Conservation (phyloP, 805 yeast species). For the Monosporozyma unispora region DNA sequence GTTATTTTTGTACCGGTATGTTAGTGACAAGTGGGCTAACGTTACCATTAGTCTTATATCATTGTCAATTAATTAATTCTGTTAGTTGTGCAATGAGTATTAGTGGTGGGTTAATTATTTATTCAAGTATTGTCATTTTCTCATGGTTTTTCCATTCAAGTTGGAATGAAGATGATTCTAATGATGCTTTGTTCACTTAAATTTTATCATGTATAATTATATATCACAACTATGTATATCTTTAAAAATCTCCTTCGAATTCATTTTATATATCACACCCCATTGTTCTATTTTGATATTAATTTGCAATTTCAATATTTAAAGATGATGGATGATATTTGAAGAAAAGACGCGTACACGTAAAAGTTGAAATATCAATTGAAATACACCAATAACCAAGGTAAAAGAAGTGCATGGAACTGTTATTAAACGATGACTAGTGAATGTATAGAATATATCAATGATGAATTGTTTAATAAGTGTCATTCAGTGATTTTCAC, state of each 20-base stretch:
- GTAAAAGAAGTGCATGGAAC: too few relatives aligned
- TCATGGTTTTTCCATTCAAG: conserved; percentile 54
- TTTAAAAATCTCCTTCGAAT: neutral
- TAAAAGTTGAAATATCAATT: neutral
- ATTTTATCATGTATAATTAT: neutral
- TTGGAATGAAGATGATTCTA: conserved; percentile 34
- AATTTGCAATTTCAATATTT: neutral
- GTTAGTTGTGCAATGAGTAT: conserved; percentile 71
- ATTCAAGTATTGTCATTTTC: conserved; percentile 74
- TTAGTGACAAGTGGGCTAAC: conserved; percentile 67
- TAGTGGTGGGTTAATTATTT: conserved; percentile 76
- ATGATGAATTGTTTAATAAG: conserved; percentile 20
- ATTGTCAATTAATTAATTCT: conserved; percentile 59
- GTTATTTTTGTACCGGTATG: conserved; percentile 70
- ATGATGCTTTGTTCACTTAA: conserved; percentile 32
- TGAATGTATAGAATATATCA: conserved; percentile 10
- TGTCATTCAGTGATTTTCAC: conserved; percentile 23
- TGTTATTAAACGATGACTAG: neutral
- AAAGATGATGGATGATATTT: neutral
- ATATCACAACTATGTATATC: neutral
- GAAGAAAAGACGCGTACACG: neutral
- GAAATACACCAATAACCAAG: too few relatives aligned
- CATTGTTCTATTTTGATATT: neutral
- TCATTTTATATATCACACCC: neutral
- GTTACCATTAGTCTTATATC: conserved; percentile 69